Evolutionary conservation across 2,329 filamentous ascomycete species (phyloP).

Genomic region (Hymenoscyphus occultus): DNA sequence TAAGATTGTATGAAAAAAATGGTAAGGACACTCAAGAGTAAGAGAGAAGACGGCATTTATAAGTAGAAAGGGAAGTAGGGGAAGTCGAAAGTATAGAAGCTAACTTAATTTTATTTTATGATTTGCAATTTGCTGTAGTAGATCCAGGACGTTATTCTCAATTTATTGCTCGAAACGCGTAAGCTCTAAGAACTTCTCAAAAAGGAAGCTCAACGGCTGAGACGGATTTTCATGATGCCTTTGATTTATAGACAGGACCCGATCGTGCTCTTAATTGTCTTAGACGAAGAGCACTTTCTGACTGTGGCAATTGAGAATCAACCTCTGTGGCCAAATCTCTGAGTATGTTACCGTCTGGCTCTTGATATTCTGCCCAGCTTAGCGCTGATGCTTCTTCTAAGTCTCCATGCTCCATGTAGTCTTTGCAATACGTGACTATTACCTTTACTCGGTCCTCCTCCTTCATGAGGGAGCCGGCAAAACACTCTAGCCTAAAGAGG

Average conservation of each 20-base stretch:
- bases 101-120: neutral
- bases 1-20: too few species aligned
- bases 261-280: neutral
- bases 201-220: neutral
- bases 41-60: too few species aligned
- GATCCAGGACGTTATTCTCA: neutral
- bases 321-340: neutral
- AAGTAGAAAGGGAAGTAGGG: too few species aligned
- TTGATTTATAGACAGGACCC: too few species aligned
- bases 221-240: neutral
- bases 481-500: neutral
- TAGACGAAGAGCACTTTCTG: neutral
- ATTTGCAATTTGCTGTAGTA: neutral
- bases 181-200: neutral
- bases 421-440: neutral
- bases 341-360: neutral
- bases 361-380: neutral
- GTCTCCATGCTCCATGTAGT: neutral
- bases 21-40: too few species aligned
- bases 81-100: too few species aligned
- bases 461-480: neutral
- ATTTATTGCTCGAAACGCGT: neutral
- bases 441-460: neutral
- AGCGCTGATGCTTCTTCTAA: neutral
- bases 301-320: neutral